Percentiles rank a stretch among this genome's conserved stretches.
These are phyloP conservation scores for Puccinia horiana DNA, from an alignment of 1,284 basidiomycete genomes.

Conservation along the genomic window DNA sequence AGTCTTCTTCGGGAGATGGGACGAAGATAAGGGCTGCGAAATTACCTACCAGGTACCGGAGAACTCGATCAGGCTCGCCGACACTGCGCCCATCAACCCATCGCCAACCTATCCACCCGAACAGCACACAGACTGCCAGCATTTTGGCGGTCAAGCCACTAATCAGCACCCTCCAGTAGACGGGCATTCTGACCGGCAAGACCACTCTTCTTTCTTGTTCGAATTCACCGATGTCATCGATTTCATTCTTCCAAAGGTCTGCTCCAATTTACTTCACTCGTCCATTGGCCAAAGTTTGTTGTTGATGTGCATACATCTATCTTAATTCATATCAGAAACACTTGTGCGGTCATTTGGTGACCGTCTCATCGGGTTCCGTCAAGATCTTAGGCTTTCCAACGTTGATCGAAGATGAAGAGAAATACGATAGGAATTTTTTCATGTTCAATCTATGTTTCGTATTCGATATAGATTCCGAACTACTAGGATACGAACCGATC, in stretches of 20 bases:
- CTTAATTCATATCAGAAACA: too few relatives aligned
- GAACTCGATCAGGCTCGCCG: constrained; percentile 66
- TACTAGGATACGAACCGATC: constrained; percentile 92
- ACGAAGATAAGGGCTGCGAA: constrained; percentile 76
- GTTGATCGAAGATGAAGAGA: constrained; percentile 66
- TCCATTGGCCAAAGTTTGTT: background rate
- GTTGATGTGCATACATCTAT: background rate
- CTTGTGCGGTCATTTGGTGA: constrained; percentile 85
- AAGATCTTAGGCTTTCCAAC: constrained; percentile 87
- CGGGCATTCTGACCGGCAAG: background rate
- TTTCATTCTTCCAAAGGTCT: constrained; percentile 46
- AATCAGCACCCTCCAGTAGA: background rate
- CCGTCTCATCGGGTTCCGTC: constrained; percentile 66
- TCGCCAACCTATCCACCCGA: background rate
- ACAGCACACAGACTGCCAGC: background rate
- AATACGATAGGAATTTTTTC: constrained; percentile 71
- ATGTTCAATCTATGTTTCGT: constrained; percentile 96
- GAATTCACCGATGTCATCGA: constrained; percentile 42
- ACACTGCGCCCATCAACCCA: constrained; percentile 50
- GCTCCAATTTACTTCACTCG: background rate
- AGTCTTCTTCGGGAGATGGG: constrained; percentile 84
- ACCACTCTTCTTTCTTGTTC: constrained; percentile 6
- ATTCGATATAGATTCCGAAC: constrained; percentile 81
- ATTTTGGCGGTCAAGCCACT: too few relatives aligned
- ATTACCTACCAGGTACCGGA: constrained; percentile 88